phyloP scores from a whole-genome alignment of 2,329 filamentous ascomycete genomes.

The Tolypocladium amazonense region DNA sequence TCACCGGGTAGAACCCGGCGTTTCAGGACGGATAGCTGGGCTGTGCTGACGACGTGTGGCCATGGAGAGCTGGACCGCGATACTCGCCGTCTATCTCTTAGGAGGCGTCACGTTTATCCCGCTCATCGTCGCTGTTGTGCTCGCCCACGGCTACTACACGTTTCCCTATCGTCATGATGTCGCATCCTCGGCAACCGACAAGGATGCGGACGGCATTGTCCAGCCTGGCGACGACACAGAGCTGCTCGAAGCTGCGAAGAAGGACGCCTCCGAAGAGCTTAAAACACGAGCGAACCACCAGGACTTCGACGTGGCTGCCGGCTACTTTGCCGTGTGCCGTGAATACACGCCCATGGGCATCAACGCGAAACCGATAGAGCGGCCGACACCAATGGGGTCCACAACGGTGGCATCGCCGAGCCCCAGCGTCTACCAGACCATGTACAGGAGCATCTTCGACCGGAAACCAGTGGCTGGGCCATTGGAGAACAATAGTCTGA shows the following conservation, averaged over 20 bases:
- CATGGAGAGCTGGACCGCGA: constrained; percentile 43
- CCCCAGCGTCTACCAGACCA: constrained; percentile 92
- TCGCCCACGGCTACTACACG: constrained; percentile 59
- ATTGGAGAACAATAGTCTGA: constrained; percentile 35
- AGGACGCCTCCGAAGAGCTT: constrained; percentile 47
- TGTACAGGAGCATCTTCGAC: constrained; percentile 95
- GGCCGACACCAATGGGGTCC: constrained; percentile 68
- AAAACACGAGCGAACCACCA: constrained; percentile 44
- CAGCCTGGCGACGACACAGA: constrained; percentile 54
- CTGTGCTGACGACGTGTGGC: constrained; percentile 3
- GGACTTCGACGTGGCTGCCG: constrained; percentile 71
- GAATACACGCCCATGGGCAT: constrained; percentile 88
- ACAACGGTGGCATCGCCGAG: constrained; percentile 66
- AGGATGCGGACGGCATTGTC: constrained; percentile 30
- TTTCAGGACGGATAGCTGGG: background rate
- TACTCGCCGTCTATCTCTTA: constrained; percentile 69
- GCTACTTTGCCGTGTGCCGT: constrained; percentile 90
- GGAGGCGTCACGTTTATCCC: constrained; percentile 86
- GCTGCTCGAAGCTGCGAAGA: constrained; percentile 51
- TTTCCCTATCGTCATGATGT: constrained; percentile 44
- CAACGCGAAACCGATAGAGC: constrained; percentile 85
- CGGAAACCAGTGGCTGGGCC: constrained; percentile 47
- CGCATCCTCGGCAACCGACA: constrained; percentile 10
- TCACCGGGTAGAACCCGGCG: background rate
- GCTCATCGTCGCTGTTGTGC: constrained; percentile 48